These are phyloP conservation scores for Oidiodendron maius DNA, from an alignment of 495 filamentous ascomycete genomes.

Conservation along the genomic window DNA sequence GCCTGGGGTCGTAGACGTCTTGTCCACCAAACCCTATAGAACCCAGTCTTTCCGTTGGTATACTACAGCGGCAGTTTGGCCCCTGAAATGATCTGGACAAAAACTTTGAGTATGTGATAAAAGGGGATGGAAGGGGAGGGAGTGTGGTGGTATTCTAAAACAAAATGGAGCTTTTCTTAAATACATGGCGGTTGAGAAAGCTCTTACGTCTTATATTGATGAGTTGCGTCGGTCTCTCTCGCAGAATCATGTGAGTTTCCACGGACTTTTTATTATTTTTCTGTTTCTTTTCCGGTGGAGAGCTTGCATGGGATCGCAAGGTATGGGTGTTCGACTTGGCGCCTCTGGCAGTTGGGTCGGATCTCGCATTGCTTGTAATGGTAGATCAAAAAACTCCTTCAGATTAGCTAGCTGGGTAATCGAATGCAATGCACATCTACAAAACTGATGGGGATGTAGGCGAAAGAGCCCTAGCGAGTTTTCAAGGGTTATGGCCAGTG, in stretches of 20 bases:
- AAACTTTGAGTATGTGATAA: too few species aligned
- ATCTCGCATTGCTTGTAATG: slow-evolving; percentile 16
- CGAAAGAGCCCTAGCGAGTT: too few species aligned
- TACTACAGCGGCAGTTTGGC: too few species aligned
- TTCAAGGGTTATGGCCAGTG: too few species aligned
- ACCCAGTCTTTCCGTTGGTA: too few species aligned
- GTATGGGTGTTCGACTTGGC: slow-evolving; percentile 4
- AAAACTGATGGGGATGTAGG: too few species aligned
- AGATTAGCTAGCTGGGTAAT: slow-evolving; percentile 13
- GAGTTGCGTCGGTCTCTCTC: slow-evolving; percentile 7
- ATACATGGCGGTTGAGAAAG: too few species aligned
- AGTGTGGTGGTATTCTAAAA: slow-evolving; percentile 13
- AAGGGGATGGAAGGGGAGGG: too few species aligned
- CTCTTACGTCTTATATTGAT: too few species aligned
- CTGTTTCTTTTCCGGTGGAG: slow-evolving; percentile 4
- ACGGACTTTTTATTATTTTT: too few species aligned
- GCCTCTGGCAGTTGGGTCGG: slow-evolving; percentile 12
- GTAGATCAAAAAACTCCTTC: slow-evolving; percentile 18
- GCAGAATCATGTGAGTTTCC: slow-evolving; percentile 9
- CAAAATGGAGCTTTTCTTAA: slow-evolving; percentile 6
- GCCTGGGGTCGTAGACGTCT: slow-evolving; percentile 48
- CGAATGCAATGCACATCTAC: slow-evolving; percentile 2
- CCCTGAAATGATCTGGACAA: too few species aligned
- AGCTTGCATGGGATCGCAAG: slow-evolving; percentile 6
- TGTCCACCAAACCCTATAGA: too few species aligned